phyloP scores from a whole-genome alignment of 2,329 filamentous ascomycete genomes.

The Cadophora sp. region DNA sequence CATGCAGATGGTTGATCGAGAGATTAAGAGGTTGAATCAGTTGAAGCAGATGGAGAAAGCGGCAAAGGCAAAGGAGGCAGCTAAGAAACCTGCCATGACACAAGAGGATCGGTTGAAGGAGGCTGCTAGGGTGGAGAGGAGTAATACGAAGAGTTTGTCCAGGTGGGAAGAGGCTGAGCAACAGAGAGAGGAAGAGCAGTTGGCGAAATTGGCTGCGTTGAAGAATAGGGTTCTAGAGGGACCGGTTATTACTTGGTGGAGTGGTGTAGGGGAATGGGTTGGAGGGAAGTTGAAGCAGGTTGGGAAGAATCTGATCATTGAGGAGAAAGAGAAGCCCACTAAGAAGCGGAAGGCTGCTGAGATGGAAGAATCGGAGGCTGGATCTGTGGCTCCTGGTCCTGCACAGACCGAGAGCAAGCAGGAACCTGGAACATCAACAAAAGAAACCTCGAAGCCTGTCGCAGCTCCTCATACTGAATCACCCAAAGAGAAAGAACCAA shows the following conservation, averaged over 20 bases:
- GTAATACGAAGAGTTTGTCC: constrained; percentile 89
- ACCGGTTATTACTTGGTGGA: constrained; percentile 91
- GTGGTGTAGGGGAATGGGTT: constrained; percentile 84
- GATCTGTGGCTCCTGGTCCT: constrained; percentile 17
- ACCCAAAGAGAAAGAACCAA: background rate
- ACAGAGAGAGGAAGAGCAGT: constrained; percentile 82
- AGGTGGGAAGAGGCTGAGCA: constrained; percentile 95
- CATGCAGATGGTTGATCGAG: constrained; percentile 76
- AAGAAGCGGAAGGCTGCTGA: constrained; percentile 61
- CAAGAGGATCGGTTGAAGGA: constrained; percentile 86
- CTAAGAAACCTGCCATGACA: constrained; percentile 81
- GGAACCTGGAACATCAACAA: constrained; percentile 9
- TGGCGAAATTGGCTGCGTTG: constrained; percentile 83
- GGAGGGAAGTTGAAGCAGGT: constrained; percentile 76
- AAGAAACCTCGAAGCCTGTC: background rate
- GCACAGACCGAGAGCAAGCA: constrained; percentile 2
- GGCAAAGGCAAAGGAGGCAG: constrained; percentile 69
- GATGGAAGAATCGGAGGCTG: constrained; percentile 47
- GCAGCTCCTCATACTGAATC: background rate
- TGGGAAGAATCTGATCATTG: constrained; percentile 68
- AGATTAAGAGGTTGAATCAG: constrained; percentile 74
- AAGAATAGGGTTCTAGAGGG: constrained; percentile 87
- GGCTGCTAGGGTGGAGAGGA: constrained; percentile 81
- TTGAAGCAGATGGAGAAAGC: constrained; percentile 68
- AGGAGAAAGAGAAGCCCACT: constrained; percentile 60